phyloP scores from a whole-genome alignment of 73 alveolate genomes.

The Breviolum minutum region DNA sequence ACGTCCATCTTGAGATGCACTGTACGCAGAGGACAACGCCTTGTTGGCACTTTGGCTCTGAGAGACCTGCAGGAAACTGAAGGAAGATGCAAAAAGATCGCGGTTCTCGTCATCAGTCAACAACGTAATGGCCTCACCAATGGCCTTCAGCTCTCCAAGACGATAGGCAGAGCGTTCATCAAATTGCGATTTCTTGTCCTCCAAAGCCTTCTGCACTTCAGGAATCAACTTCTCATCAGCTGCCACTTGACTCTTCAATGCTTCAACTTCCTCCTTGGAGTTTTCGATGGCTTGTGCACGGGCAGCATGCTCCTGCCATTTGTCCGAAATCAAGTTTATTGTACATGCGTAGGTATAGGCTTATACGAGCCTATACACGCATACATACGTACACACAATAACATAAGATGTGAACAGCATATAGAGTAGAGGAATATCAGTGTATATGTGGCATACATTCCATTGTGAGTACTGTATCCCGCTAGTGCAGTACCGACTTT shows the following conservation, averaged over 20 bases:
- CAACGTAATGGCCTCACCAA: slow-evolving; percentile 24
- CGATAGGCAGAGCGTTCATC: slow-evolving; percentile 42
- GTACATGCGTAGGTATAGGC: too few relatives aligned
- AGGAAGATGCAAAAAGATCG: slow-evolving; percentile 38
- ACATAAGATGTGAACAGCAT: not conserved
- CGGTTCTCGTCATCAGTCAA: slow-evolving; percentile 48
- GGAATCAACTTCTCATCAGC: slow-evolving; percentile 57
- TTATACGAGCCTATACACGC: too few relatives aligned
- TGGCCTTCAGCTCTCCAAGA: slow-evolving; percentile 29
- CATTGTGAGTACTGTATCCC: too few relatives aligned
- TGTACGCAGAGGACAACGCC: slow-evolving; percentile 52
- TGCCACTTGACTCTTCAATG: not conserved
- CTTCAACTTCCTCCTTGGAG: slow-evolving; percentile 43
- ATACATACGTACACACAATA: not conserved
- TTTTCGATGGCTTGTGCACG: slow-evolving; percentile 47
- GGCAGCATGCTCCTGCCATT: slow-evolving; percentile 24
- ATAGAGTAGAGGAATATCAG: too few relatives aligned
- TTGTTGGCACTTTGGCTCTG: slow-evolving; percentile 20
- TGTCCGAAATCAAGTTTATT: not conserved
- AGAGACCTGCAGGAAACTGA: slow-evolving; percentile 35
- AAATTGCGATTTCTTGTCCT: slow-evolving; percentile 55
- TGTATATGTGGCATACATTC: too few relatives aligned
- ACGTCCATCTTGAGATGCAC: slow-evolving; percentile 26
- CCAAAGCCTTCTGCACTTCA: slow-evolving; percentile 36
- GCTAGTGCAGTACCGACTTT: too few relatives aligned